phyloP scores from a whole-genome alignment of 305 asterid species.

The Solanum hybrid region DNA sequence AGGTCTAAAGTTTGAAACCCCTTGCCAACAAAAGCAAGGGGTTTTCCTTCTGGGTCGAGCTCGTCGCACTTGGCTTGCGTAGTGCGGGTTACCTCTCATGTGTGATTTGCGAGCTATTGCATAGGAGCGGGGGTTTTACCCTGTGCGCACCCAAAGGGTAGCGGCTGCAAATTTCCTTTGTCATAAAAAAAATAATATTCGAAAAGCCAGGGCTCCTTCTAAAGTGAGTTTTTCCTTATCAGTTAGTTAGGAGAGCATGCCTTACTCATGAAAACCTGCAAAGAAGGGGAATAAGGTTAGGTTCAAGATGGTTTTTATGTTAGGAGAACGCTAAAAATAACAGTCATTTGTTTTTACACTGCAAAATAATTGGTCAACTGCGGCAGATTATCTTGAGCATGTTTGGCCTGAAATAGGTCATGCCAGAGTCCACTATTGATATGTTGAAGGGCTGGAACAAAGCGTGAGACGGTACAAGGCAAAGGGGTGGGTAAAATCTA shows the following conservation, averaged over 20 bases:
- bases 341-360: neutral
- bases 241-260: neutral
- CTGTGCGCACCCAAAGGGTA: neutral
- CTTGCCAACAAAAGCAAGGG: neutral
- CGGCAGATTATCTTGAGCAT: neutral
- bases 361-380: neutral
- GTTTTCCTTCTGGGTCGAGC: neutral
- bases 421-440: neutral
- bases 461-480: neutral
- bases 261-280: constrained; percentile 1
- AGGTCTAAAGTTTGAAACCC: neutral
- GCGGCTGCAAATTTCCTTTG: neutral
- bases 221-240: neutral
- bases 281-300: neutral
- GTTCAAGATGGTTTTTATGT: neutral
- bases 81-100: neutral
- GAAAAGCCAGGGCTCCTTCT: neutral
- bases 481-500: neutral
- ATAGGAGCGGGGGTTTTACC: neutral
- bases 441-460: neutral
- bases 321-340: neutral
- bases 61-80: neutral
- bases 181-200: neutral
- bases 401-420: neutral
- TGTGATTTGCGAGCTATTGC: neutral